These are phyloP conservation scores for Trebouxiophyceae sp. DNA, from an alignment of 163 green algal species.

Conservation along the genomic window DNA sequence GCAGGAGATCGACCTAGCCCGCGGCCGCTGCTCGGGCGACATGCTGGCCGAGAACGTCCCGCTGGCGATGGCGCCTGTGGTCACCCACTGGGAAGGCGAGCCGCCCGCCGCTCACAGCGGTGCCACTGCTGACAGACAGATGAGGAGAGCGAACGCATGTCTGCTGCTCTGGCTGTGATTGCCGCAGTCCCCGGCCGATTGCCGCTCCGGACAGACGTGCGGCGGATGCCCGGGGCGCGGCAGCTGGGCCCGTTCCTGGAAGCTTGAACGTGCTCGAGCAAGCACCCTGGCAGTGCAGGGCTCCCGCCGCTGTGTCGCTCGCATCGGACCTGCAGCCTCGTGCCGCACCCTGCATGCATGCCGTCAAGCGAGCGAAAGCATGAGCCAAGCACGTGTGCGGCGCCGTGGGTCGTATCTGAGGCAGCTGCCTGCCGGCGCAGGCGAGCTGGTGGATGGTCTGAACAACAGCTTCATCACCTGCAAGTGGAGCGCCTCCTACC, in stretches of 20 bases:
- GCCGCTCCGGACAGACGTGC: too few species aligned
- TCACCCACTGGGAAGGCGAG: conserved; percentile 23
- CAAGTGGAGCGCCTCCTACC: conserved; percentile 52
- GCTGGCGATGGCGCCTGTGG: conserved; percentile 32
- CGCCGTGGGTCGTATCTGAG: not conserved
- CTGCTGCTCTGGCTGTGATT: not conserved
- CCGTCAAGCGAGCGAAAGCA: too few species aligned
- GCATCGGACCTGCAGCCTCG: too few species aligned
- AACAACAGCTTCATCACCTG: conserved; percentile 72
- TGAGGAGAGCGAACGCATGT: too few species aligned
- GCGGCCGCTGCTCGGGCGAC: conserved; percentile 48
- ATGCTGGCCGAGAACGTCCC: conserved; percentile 61
- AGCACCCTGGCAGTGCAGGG: too few species aligned
- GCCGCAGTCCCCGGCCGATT: not conserved
- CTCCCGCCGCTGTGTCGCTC: too few species aligned
- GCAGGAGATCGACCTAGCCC: conserved; percentile 23
- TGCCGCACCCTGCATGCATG: too few species aligned
- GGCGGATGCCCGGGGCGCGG: too few species aligned
- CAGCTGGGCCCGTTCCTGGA: too few species aligned
- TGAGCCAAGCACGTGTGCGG: not conserved
- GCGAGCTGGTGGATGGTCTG: conserved; percentile 79
- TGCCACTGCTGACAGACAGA: too few species aligned
- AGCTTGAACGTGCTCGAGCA: too few species aligned
- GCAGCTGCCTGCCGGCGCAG: conserved; percentile 53
- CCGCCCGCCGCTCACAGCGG: not conserved